phyloP scores from a whole-genome alignment of 2,329 filamentous ascomycete species.

The Colletotrichum tanaceti region DNA sequence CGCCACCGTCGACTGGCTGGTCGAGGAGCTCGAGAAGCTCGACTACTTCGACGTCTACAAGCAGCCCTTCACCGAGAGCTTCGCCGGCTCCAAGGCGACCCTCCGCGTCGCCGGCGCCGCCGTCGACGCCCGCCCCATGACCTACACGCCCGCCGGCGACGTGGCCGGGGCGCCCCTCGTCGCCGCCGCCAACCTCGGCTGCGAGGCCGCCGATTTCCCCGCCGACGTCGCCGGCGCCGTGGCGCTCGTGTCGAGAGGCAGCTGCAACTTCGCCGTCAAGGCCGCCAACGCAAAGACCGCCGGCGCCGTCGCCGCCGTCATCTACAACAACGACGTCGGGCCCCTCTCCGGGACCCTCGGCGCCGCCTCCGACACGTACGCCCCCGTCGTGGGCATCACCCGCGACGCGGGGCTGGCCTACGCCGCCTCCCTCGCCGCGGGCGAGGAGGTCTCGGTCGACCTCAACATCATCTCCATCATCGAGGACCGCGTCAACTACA shows the following conservation, averaged over 20 bases:
- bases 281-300: conserved; percentile 65
- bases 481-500: conserved; percentile 61
- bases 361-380: conserved; percentile 56
- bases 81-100: conserved; percentile 48
- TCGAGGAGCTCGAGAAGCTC: conserved; percentile 52
- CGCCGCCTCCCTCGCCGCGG: conserved; percentile 47
- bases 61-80: conserved; percentile 58
- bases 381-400: conserved; percentile 64
- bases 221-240: conserved; percentile 64
- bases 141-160: conserved; percentile 63
- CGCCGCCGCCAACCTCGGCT: conserved; percentile 64
- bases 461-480: conserved; percentile 60
- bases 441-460: conserved; percentile 49
- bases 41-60: conserved; percentile 58
- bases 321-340: conserved; percentile 72
- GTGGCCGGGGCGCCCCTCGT: conserved; percentile 55
- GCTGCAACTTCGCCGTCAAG: conserved; percentile 70
- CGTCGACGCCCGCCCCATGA: conserved; percentile 50
- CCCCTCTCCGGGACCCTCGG: conserved; percentile 66
- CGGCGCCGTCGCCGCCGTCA: conserved; percentile 66
- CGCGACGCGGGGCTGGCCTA: conserved; percentile 56
- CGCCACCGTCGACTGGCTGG: conserved; percentile 58
- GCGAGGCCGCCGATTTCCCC: conserved; percentile 64
- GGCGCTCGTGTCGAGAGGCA: conserved; percentile 69
- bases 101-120: conserved; percentile 48